Percentiles rank a stretch among this genome's conserved stretches.
phyloP scores from a whole-genome alignment of 129 eudicot genomes.

The Lonicera japonica region DNA sequence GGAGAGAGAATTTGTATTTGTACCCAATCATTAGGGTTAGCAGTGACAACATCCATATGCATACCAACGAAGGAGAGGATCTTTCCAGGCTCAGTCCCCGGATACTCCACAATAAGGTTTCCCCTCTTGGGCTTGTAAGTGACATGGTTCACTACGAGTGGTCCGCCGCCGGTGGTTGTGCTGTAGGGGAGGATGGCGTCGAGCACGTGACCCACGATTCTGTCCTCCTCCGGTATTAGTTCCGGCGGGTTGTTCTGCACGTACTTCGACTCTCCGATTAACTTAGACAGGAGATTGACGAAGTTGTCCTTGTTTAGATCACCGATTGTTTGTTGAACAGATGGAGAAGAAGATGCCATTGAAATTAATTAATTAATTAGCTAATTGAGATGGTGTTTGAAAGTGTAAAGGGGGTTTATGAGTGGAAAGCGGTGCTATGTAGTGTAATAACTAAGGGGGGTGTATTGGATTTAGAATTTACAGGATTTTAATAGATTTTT shows the following conservation, averaged over 20 bases:
- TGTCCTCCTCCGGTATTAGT: conserved; percentile 85
- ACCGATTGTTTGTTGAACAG: conserved; percentile 43
- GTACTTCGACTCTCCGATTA: conserved; percentile 75
- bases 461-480: too few relatives aligned
- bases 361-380: not conserved
- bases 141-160: conserved; percentile 26
- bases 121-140: conserved; percentile 25
- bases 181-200: conserved; percentile 59
- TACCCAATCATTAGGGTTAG: conserved; percentile 34
- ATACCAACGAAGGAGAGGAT: conserved; percentile 31
- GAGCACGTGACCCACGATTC: conserved; percentile 72
- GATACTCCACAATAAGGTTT: conserved; percentile 32
- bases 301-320: conserved; percentile 60
- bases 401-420: too few relatives aligned
- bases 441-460: too few relatives aligned
- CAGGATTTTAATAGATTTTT: too few relatives aligned
- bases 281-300: conserved; percentile 59
- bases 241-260: conserved; percentile 97
- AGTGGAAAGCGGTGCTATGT: too few relatives aligned
- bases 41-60: conserved; percentile 42
- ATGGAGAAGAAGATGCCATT: conserved; percentile 25
- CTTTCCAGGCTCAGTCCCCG: conserved; percentile 20
- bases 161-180: conserved; percentile 49
- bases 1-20: too few relatives aligned
- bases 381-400: too few relatives aligned